phyloP scores from a whole-genome alignment of 306 rosid species.

The Hylodesmum podocarpum region DNA sequence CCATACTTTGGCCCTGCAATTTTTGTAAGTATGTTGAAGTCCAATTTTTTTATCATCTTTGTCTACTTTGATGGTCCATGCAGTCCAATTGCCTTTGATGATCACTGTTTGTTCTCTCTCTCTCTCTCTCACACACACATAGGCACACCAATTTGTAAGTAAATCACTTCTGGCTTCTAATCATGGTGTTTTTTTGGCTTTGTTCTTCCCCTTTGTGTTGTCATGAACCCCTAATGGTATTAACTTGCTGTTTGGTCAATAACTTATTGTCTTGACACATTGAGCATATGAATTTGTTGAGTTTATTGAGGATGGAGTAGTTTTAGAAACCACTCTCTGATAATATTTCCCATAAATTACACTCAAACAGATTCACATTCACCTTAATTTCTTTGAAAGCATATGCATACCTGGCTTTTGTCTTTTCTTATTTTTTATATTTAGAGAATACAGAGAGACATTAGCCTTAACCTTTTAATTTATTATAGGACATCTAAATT shows the following conservation, averaged over 20 bases:
- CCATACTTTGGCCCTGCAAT: conserved; percentile 19
- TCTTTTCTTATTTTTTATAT: background rate
- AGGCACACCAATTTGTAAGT: background rate
- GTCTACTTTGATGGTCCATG: background rate
- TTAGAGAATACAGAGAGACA: background rate
- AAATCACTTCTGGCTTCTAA: background rate
- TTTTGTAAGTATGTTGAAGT: conserved; percentile 29
- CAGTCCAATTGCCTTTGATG: background rate
- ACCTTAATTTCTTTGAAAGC: background rate
- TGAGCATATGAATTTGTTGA: background rate
- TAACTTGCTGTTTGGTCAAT: background rate
- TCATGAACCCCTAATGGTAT: background rate
- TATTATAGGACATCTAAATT: background rate
- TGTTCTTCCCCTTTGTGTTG: background rate
- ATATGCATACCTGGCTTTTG: background rate
- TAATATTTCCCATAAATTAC: background rate
- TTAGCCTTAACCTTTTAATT: background rate
- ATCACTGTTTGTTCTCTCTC: background rate
- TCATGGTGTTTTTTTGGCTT: background rate
- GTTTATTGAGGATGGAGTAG: background rate
- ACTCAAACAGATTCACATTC: background rate
- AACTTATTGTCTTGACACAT: background rate
- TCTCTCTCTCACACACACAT: background rate
- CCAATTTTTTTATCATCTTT: background rate
- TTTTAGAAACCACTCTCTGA: background rate